These are phyloP conservation scores for Phytopythium cucurbitacearum DNA, from an alignment of 352 stramenopile species.

Conservation along the genomic window DNA sequence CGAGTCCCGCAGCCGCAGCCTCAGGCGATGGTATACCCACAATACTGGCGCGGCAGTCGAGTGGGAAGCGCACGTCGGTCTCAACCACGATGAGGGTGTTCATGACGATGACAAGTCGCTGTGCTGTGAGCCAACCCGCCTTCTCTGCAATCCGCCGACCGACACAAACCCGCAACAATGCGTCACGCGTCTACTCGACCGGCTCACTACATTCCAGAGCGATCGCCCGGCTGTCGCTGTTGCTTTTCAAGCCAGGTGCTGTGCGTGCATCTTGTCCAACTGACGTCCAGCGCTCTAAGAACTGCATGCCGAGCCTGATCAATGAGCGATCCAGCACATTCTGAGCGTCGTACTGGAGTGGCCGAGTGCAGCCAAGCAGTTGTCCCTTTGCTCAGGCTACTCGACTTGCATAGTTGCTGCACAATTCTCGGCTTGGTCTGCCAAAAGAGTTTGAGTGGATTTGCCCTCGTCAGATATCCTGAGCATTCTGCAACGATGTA, in stretches of 20 bases:
- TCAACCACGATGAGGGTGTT: too few species aligned
- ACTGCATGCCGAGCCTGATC: neutral
- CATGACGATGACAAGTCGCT: too few species aligned
- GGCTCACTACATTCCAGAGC: too few species aligned
- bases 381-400: neutral
- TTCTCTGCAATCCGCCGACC: too few species aligned
- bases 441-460: slow-evolving; percentile 31
- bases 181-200: neutral
- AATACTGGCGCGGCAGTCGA: too few species aligned
- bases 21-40: too few species aligned
- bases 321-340: slow-evolving; percentile 1
- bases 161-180: neutral
- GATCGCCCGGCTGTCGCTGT: too few species aligned
- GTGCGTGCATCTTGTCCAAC: neutral
- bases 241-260: neutral
- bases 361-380: slow-evolving; percentile 3
- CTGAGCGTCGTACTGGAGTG: slow-evolving; percentile 6
- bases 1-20: too few species aligned
- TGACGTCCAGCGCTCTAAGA: neutral
- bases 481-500: slow-evolving; percentile 29
- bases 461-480: slow-evolving; percentile 29
- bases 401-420: too few species aligned
- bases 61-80: too few species aligned
- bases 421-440: slow-evolving; percentile 9
- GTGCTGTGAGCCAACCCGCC: too few species aligned